Conservation (phyloP, 345 rosid species). For the Heritiera fomes region DNA sequence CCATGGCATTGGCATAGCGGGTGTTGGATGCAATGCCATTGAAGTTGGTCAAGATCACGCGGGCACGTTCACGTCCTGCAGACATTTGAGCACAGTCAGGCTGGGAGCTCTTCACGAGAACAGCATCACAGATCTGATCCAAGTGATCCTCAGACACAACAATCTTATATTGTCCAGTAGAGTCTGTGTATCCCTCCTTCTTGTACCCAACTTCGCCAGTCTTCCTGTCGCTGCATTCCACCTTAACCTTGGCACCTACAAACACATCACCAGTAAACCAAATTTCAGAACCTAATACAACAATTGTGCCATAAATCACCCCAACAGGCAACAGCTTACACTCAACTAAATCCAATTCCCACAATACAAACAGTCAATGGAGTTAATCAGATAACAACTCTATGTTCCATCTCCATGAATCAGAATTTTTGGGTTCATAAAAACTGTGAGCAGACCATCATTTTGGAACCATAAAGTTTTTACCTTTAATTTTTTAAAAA, state of each 20-base stretch:
- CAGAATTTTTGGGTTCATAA: not conserved
- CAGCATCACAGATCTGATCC: constrained; percentile 69
- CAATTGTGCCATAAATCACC: not conserved
- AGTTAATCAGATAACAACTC: not conserved
- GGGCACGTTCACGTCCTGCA: constrained; percentile 77
- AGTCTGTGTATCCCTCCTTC: constrained; percentile 60
- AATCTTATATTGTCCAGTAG: constrained; percentile 63
- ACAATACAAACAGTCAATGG: not conserved
- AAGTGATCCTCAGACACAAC: constrained; percentile 70
- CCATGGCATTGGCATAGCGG: constrained; percentile 73
- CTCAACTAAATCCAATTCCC: not conserved
- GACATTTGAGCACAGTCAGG: constrained; percentile 46
- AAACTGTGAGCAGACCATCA: not conserved
- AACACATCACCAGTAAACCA: not conserved
- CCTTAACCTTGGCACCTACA: constrained; percentile 71
- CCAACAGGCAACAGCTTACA: not conserved
- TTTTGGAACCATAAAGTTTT: not conserved
- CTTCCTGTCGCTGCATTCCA: constrained; percentile 70
- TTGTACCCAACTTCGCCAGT: constrained; percentile 48
- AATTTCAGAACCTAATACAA: not conserved
- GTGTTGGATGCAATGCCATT: constrained; percentile 61
- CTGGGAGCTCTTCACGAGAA: constrained; percentile 63
- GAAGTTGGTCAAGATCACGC: constrained; percentile 64
- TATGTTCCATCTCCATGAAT: not conserved
- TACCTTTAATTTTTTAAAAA: not conserved